Evolutionary conservation across 306 rosid genomes (phyloP), one percentile per base, ranked within the genome.

Genomic region (Medicago ruthenica): DNA sequence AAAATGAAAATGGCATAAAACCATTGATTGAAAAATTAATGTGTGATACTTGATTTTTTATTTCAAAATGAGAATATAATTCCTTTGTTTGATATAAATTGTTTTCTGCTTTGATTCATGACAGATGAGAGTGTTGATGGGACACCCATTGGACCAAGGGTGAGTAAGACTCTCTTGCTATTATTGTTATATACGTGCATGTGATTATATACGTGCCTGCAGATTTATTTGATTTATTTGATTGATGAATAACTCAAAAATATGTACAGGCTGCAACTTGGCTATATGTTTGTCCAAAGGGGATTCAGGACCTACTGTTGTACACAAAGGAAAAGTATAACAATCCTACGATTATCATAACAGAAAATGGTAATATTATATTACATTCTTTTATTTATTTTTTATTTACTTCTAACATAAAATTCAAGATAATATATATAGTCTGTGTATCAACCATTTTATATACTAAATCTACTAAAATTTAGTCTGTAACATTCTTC

Each of bases 301-400:
- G 97, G 51, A 62, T 92, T 74, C 69, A 8, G 5, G 85, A 88
- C 2, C 21, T 84, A 17, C 40, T 89, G 76, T 22, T 77, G 45
- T 87, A 92, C 76, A 75, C 59, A 18, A 89, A 80, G 77, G 51
- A 0, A 15, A 82, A 74, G 76, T 91, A 89, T 40, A 63, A 86
- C 9, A 80, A 85, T 53, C 92, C 90, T 36, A 27, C 85, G 7
- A 83, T 86, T 55, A 89, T 86, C 82, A 89, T 91, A 13, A 89
- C 88, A 16, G 96, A 89, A 76, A 89, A 87, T 58, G 92, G 95
- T 6, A 34, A 41, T 41, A 41, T 11, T 41, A n/a, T n/a, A n/a
- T n/a, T n/a, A n/a, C n/a, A 6, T 71, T 22, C 17, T 36, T 34
- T 64, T 47, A 4, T 14, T 12, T 40, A n/a, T n/a, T n/a, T 41